Percentiles rank a stretch among this genome's conserved stretches.
Evolutionary conservation across 352 stramenopile species (phyloP).

Genomic region (Phytopythium ostracodes): DNA sequence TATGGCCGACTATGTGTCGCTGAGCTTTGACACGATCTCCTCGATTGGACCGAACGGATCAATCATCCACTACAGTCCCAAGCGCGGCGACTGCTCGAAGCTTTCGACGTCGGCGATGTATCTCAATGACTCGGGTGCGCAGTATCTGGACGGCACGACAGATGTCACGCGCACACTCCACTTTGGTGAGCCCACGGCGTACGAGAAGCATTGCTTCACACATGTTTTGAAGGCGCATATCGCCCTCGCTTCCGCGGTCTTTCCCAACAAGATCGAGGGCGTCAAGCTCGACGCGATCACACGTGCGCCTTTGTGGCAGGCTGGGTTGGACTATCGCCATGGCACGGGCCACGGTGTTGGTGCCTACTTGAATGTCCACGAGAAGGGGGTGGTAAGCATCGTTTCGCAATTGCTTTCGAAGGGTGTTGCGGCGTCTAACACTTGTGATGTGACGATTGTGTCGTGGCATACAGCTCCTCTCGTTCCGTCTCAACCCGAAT

Average conservation of each 20-base stretch:
- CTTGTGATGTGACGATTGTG: not conserved
- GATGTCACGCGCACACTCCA: constrained; percentile 99
- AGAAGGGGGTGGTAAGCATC: constrained; percentile 78
- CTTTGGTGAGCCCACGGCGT: constrained; percentile 90
- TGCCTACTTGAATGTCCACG: constrained; percentile 96
- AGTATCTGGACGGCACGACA: constrained; percentile 98
- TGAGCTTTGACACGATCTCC: constrained; percentile 98
- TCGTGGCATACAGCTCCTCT: constrained; percentile 42
- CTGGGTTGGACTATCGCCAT: constrained; percentile 96
- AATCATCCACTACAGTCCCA: constrained; percentile 94
- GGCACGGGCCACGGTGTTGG: constrained; percentile 98
- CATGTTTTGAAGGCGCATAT: constrained; percentile 98
- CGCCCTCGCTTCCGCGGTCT: constrained; percentile 84
- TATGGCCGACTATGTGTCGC: constrained; percentile 87
- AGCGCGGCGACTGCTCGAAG: constrained; percentile 72
- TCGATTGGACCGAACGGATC: constrained; percentile 95
- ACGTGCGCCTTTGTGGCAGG: constrained; percentile 91
- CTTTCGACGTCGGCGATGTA: constrained; percentile 94
- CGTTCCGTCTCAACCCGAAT: constrained; percentile 82
- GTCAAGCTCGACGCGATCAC: constrained; percentile 97
- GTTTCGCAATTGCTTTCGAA: not conserved
- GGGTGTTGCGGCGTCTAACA: not conserved
- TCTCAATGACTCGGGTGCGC: constrained; percentile 98
- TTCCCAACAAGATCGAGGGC: constrained; percentile 91
- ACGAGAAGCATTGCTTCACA: constrained; percentile 96